Conservation (phyloP, 768 basidiomycete genomes). For the Phanerochaete carnosa region DNA sequence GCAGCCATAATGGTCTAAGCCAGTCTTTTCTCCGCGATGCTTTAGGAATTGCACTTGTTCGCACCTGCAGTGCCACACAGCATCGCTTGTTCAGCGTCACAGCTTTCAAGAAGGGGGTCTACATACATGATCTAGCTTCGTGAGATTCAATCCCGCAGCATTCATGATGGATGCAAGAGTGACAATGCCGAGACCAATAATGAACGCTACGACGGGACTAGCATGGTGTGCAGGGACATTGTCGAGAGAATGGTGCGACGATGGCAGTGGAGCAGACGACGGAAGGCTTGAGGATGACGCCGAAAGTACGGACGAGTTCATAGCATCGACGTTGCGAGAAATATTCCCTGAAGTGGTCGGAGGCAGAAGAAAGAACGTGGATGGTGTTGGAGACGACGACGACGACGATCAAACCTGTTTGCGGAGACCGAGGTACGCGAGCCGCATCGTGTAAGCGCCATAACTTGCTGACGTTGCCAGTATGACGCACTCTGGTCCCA, state of each 20-base stretch:
- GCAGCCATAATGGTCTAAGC: conserved; percentile 82
- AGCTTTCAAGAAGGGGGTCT: neutral
- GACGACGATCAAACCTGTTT: neutral
- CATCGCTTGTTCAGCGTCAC: neutral
- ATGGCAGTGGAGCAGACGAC: neutral
- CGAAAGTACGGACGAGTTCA: neutral
- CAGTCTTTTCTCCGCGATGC: conserved; percentile 71
- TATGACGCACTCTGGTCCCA: neutral
- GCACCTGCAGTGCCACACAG: conserved; percentile 40
- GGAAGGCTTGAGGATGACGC: neutral
- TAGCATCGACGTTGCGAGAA: neutral
- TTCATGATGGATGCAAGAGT: conserved; percentile 82
- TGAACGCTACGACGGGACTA: conserved; percentile 68
- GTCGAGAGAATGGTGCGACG: conserved; percentile 8
- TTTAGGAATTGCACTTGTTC: conserved; percentile 75
- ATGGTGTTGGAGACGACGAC: neutral
- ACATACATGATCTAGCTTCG: conserved; percentile 88
- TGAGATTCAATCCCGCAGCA: conserved; percentile 90
- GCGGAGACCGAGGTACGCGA: neutral
- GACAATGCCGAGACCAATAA: conserved; percentile 85
- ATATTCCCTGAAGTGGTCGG: neutral
- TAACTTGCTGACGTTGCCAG: neutral
- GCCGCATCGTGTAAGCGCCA: neutral
- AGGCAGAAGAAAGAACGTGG: neutral
- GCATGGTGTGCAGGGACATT: conserved; percentile 33